Evolutionary conservation across 2,329 filamentous ascomycete genomes (phyloP).

Genomic region (Arthrobotrys iridis): DNA sequence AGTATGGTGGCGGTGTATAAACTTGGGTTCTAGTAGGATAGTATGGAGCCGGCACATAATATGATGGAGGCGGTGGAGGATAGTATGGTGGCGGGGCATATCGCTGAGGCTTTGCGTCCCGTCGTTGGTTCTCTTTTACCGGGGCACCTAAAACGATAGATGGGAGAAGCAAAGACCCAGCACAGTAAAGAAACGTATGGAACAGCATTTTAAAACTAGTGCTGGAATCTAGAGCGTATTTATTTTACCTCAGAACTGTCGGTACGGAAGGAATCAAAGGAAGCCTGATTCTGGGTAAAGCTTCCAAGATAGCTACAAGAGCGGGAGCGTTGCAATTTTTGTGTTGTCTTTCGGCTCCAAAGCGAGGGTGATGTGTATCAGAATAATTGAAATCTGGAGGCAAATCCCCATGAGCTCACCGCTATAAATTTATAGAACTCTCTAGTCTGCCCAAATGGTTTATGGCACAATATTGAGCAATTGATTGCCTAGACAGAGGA

Average conservation of each 20-base stretch:
- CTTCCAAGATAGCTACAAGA: neutral
- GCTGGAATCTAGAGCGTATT: neutral
- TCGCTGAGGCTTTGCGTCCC: constrained; percentile 40
- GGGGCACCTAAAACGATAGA: constrained; percentile 21
- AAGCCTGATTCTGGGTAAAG: neutral
- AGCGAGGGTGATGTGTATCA: constrained; percentile 28
- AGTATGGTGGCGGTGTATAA: constrained; percentile 14
- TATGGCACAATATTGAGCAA: neutral
- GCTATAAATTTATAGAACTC: constrained; percentile 47
- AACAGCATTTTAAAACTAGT: constrained; percentile 25
- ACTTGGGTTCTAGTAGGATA: constrained; percentile 7
- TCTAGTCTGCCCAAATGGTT: neutral
- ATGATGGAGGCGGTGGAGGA: constrained; percentile 30
- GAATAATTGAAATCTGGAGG: neutral
- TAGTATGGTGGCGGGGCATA: constrained; percentile 37
- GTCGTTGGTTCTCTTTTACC: constrained; percentile 21
- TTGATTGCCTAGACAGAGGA: constrained; percentile 5
- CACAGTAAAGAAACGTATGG: neutral
- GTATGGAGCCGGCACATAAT: constrained; percentile 33
- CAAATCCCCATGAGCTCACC: neutral
- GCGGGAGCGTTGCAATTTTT: constrained; percentile 34
- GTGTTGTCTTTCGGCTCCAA: constrained; percentile 22
- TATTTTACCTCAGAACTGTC: neutral
- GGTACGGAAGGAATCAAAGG: neutral
- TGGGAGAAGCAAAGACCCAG: constrained; percentile 16